Percentiles rank a stretch among this genome's conserved stretches.
phyloP scores from a whole-genome alignment of 495 filamentous ascomycete genomes.

The Neurospora sp. region DNA sequence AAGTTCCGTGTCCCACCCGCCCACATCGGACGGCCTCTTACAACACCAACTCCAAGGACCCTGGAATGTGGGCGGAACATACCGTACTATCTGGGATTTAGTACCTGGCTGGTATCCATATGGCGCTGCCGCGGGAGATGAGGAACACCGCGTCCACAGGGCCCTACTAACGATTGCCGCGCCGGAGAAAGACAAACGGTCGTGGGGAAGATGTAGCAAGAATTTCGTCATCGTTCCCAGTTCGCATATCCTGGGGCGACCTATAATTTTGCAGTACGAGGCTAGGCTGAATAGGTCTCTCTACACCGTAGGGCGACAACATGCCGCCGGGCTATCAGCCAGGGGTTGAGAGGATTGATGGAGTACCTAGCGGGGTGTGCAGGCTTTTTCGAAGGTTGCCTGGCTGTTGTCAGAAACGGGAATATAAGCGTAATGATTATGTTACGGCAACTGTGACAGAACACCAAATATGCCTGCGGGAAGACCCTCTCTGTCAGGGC shows the following conservation, averaged over 20 bases:
- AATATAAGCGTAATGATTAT: not conserved
- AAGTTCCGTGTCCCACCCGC: not conserved
- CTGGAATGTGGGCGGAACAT: not conserved
- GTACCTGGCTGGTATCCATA: not conserved
- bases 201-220: not conserved
- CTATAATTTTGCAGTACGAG: not conserved
- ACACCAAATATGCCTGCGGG: not conserved
- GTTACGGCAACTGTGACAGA: not conserved
- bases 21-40: not conserved
- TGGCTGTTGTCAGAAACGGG: not conserved
- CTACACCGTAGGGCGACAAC: not conserved
- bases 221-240: not conserved
- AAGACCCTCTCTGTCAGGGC: not conserved
- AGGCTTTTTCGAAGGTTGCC: not conserved
- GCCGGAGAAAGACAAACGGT: not conserved
- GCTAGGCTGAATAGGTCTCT: not conserved
- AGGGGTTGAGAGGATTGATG: not conserved
- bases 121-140: not conserved
- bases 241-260: not conserved
- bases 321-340: not conserved
- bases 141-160: not conserved
- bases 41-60: not conserved
- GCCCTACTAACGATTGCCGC: not conserved
- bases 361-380: not conserved
- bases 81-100: not conserved